phyloP scores from a whole-genome alignment of 2,329 filamentous ascomycete species.

The Xylariomycetidae sp. region DNA sequence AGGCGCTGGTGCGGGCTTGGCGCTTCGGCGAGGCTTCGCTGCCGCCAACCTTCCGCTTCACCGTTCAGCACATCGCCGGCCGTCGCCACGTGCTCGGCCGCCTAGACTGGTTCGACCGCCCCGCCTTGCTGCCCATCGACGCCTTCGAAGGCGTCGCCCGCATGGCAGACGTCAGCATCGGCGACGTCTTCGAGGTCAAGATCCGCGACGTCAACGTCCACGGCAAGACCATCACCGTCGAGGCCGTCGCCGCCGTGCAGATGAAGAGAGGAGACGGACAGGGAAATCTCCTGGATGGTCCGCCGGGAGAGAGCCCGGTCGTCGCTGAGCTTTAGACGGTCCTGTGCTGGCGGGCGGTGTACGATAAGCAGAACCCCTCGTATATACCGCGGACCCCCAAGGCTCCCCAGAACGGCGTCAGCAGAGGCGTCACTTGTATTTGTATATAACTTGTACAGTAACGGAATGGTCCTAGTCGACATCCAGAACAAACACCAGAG shows the following conservation, averaged over 20 bases:
- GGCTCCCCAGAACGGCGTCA: too few species aligned
- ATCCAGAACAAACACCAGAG: too few species aligned
- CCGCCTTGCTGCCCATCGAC: constrained; percentile 34
- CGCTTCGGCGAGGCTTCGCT: constrained; percentile 41
- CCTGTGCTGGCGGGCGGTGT: too few species aligned
- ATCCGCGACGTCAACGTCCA: constrained; percentile 49
- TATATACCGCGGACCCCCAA: too few species aligned
- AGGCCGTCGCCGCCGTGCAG: constrained; percentile 31
- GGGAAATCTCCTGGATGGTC: constrained; percentile 1
- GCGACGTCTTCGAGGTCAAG: constrained; percentile 51
- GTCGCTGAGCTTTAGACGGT: too few species aligned
- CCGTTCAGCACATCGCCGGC: constrained; percentile 33
- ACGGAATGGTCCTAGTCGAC: too few species aligned
- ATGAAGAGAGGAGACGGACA: background rate
- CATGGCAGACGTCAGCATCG: constrained; percentile 38
- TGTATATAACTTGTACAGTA: too few species aligned
- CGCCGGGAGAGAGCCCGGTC: too few species aligned
- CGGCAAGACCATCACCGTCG: constrained; percentile 38
- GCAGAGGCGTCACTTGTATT: too few species aligned
- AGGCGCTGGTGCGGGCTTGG: constrained; percentile 57
- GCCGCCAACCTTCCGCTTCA: constrained; percentile 44
- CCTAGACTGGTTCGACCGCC: constrained; percentile 46
- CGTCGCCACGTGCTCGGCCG: constrained; percentile 30
- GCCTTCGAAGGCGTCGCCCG: constrained; percentile 32
- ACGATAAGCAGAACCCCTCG: too few species aligned